Percentiles rank a stretch among this genome's conserved stretches.
phyloP scores from a whole-genome alignment of 2,329 filamentous ascomycete genomes.

The Alternaria arbusti region DNA sequence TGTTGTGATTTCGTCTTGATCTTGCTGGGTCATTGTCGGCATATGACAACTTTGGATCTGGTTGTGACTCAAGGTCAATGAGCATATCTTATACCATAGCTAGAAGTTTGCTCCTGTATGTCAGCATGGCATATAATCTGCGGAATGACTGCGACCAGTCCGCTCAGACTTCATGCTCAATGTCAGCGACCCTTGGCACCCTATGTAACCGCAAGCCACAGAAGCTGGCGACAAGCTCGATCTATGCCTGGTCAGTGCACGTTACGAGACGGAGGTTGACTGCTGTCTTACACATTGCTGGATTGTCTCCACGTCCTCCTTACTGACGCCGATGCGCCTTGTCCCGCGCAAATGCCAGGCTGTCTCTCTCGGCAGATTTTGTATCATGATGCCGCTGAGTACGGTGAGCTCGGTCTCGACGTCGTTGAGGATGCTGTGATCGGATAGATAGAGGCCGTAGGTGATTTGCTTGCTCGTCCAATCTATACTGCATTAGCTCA shows the following conservation, averaged over 20 bases:
- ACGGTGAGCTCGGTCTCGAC: conserved; percentile 64
- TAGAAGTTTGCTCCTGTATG: background rate
- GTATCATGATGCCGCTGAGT: conserved; percentile 63
- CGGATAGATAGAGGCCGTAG: conserved; percentile 64
- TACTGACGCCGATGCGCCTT: conserved; percentile 56
- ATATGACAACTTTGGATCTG: background rate
- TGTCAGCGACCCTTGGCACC: conserved; percentile 40
- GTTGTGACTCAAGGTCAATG: background rate
- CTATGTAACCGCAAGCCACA: conserved; percentile 34
- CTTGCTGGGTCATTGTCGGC: background rate
- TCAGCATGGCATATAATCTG: background rate
- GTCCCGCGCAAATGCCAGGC: conserved; percentile 63
- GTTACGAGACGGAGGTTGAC: background rate
- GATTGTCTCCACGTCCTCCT: conserved; percentile 52
- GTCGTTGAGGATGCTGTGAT: conserved; percentile 61
- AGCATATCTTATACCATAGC: background rate
- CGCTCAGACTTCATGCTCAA: conserved; percentile 40
- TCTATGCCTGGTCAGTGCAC: conserved; percentile 23
- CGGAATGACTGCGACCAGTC: background rate
- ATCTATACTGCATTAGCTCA: conserved; percentile 29
- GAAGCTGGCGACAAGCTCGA: conserved; percentile 40
- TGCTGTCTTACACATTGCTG: conserved; percentile 49
- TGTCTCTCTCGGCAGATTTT: conserved; percentile 61
- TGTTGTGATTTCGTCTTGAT: background rate
- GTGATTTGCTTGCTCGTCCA: conserved; percentile 64